These are phyloP conservation scores for Dactylis glomerata DNA, from an alignment of 176 grass and related monocot genomes.

Conservation along the genomic window DNA sequence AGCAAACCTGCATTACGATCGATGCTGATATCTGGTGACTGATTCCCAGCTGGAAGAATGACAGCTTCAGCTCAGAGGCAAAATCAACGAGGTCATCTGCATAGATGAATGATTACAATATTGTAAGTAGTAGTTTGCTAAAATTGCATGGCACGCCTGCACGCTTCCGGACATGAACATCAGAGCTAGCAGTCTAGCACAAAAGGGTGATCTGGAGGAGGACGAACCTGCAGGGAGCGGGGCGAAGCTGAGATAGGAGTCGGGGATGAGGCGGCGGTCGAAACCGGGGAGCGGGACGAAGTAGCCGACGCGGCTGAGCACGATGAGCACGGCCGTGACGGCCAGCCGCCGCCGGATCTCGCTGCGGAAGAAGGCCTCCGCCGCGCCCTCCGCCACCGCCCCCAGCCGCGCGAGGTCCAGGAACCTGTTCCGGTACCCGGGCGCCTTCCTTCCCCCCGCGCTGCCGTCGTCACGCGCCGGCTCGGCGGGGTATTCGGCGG, in stretches of 20 bases:
- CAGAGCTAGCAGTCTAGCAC: neutral
- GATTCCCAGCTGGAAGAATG: conserved; percentile 94
- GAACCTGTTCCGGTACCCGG: conserved; percentile 72
- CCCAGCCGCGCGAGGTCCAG: conserved; percentile 75
- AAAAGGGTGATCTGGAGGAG: neutral
- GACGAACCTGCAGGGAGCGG: conserved; percentile 68
- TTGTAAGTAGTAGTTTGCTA: neutral
- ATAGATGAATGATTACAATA: conserved; percentile 5
- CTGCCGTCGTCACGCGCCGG: neutral
- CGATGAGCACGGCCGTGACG: conserved; percentile 70
- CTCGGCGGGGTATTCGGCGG: neutral
- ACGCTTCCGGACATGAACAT: neutral
- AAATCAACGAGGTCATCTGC: conserved; percentile 88
- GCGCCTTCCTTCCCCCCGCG: neutral
- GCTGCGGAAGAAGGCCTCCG: conserved; percentile 94
- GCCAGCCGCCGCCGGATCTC: conserved; percentile 80
- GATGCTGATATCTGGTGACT: conserved; percentile 94
- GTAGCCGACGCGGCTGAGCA: conserved; percentile 83
- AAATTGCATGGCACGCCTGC: neutral
- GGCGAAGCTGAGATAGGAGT: conserved; percentile 85
- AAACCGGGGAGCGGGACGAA: conserved; percentile 87
- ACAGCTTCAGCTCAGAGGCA: conserved; percentile 81
- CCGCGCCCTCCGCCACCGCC: conserved; percentile 58
- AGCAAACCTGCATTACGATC: conserved; percentile 86
- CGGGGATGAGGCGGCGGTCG: conserved; percentile 86